These are phyloP conservation scores for Cyberlindnera sargentensis DNA, from an alignment of 805 yeast genomes.

Conservation along the genomic window DNA sequence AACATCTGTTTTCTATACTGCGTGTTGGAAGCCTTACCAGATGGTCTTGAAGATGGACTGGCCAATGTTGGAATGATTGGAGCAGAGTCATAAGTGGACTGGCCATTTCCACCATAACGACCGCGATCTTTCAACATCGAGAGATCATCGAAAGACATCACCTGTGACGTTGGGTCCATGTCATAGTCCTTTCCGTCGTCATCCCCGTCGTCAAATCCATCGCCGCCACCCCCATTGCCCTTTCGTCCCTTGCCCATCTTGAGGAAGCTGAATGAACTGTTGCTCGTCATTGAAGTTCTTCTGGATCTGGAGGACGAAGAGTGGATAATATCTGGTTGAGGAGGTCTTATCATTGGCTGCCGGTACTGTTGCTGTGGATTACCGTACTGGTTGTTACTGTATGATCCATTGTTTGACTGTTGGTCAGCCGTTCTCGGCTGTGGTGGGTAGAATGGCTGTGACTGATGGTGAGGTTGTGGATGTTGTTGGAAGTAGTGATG, in stretches of 20 bases:
- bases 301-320: constrained; percentile 11
- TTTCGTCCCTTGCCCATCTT: constrained; percentile 7
- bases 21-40: constrained; percentile 36
- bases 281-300: constrained; percentile 16
- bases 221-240: constrained; percentile 15
- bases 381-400: constrained; percentile 5
- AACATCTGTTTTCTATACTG: constrained; percentile 68
- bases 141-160: constrained; percentile 57
- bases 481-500: constrained; percentile 4
- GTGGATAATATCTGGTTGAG: neutral
- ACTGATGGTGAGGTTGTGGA: constrained; percentile 12
- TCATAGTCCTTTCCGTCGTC: constrained; percentile 32
- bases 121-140: constrained; percentile 59
- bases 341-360: constrained; percentile 1
- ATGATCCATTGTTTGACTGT: neutral
- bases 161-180: constrained; percentile 27
- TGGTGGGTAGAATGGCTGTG: neutral
- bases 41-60: constrained; percentile 22
- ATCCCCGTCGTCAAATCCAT: constrained; percentile 27
- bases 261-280: constrained; percentile 9
- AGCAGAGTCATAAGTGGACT: constrained; percentile 43
- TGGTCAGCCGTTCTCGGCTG: neutral
- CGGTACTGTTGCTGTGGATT: constrained; percentile 4
- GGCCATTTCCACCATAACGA: constrained; percentile 45
- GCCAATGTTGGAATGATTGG: constrained; percentile 71